Base-by-base conservation (phyloP, 2,329 filamentous ascomycete genomes). In the Colletotrichum sp. region DNA sequence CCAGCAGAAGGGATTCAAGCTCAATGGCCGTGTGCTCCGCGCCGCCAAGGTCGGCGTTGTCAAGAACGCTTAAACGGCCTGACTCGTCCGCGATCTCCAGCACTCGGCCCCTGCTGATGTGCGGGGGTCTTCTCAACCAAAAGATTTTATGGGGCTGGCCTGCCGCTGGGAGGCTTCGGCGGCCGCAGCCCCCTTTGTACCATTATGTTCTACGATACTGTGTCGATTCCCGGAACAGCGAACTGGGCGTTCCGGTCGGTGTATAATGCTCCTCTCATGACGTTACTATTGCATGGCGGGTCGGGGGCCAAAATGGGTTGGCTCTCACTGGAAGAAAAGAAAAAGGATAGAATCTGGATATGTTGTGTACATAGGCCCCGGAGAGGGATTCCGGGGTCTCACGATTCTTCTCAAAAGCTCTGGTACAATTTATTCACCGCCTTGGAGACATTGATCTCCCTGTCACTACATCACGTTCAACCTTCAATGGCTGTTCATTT, bases 41-140 rank as follows among this genome's bases (percentile, higher is more conserved):
- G 95, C 96, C 76, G 95, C 96, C 82, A 98, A 98, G 90, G 96
- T 98, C 76, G 96, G 96, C 81, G 95, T 98, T 72, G 96, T 98
- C 77, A 98, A 97, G 90, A 98, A 97, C 87, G 83, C 84, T 79
- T 87, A 86, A 82, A 72, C 62, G 8, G 15, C 24, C 29, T 43
- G 8, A 21, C 43, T 36, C 13, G 34, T 21, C 8, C 15, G 24
- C 24, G 24, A 59, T 13, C 34, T 34, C 33, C 36, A 16, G 18
- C 55, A 55, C 29, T 55, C 13, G 24, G 36, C 18, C 13, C 54
- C 54, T 33, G 54, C 47, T 63, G 43, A 51, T 51, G 43, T 51
- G 43, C 47, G 29, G 61, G 62, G 31, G 34, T 68, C 21, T 38
- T 29, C 5, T 3, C n/a, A 61, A 70, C 55, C 9, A 66, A 67